Conservation (phyloP, 176 grass and related monocot genomes). For the Oryza meyeriana region DNA sequence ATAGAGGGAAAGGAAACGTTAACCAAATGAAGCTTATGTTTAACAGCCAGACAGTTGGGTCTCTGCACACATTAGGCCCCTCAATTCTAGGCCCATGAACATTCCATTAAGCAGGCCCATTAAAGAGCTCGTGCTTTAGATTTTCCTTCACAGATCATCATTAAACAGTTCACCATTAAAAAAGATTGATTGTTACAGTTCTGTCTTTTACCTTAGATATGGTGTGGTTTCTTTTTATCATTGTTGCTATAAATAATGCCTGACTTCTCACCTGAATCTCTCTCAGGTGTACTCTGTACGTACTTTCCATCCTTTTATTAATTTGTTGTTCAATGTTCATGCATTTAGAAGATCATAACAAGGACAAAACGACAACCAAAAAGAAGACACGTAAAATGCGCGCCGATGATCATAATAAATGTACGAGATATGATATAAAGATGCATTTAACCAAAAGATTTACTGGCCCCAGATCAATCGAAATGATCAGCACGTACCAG, state of each 20-base stretch:
- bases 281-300: not conserved
- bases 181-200: not conserved
- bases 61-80: not conserved
- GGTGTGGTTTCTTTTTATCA: not conserved
- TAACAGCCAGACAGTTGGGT: not conserved
- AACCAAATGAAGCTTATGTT: not conserved
- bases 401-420: not conserved
- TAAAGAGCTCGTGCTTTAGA: not conserved
- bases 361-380: conserved; percentile 7
- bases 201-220: not conserved
- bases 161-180: not conserved
- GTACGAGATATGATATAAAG: not conserved
- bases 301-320: not conserved
- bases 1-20: not conserved
- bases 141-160: not conserved
- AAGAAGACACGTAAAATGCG: not conserved
- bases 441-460: conserved; percentile 2
- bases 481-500: not conserved
- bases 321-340: not conserved
- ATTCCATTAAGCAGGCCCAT: not conserved
- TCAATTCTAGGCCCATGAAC: not conserved
- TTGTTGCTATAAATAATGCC: not conserved
- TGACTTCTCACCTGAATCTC: not conserved
- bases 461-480: not conserved
- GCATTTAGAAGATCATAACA: not conserved